Evolutionary conservation across 768 basidiomycete genomes (phyloP).

Genomic region (Podaxis sp.): DNA sequence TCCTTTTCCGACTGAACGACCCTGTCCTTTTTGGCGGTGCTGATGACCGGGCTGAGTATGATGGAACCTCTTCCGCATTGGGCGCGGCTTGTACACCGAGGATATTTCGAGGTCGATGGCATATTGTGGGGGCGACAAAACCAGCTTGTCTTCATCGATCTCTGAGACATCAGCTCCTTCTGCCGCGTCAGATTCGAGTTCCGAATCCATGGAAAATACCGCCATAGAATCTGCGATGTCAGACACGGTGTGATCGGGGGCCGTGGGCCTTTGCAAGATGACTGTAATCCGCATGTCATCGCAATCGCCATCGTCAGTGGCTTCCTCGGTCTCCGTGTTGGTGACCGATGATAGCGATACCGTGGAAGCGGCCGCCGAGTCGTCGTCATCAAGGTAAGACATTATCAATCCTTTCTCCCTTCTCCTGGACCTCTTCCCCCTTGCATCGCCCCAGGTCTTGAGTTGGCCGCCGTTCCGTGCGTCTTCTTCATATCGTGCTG

Average conservation of each 20-base stretch:
- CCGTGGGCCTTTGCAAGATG: conserved; percentile 23
- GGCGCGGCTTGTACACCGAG: conserved; percentile 73
- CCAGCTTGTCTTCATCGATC: conserved; percentile 20
- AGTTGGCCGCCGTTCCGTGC: not conserved
- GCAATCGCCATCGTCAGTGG: conserved; percentile 29
- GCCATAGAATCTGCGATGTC: conserved; percentile 20
- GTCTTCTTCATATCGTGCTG: conserved; percentile 21
- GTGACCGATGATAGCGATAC: conserved; percentile 14
- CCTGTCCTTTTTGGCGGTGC: conserved; percentile 28
- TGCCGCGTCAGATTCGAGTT: conserved; percentile 28
- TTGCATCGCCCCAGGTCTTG: conserved; percentile 25
- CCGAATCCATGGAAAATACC: conserved; percentile 51
- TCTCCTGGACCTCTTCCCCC: conserved; percentile 36
- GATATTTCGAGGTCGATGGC: conserved; percentile 64
- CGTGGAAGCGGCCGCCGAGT: conserved; percentile 17
- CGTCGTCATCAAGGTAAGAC: conserved; percentile 23
- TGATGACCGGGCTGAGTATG: conserved; percentile 24
- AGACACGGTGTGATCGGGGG: conserved; percentile 16
- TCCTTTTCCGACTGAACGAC: conserved; percentile 31
- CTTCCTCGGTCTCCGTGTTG: conserved; percentile 37
- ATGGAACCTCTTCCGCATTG: conserved; percentile 36
- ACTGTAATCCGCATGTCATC: conserved; percentile 31
- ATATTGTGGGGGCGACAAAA: conserved; percentile 23
- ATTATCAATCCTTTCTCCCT: conserved; percentile 32
- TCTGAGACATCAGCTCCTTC: conserved; percentile 24